phyloP scores from a whole-genome alignment of 495 filamentous ascomycete genomes.

The Penicillium canescens region DNA sequence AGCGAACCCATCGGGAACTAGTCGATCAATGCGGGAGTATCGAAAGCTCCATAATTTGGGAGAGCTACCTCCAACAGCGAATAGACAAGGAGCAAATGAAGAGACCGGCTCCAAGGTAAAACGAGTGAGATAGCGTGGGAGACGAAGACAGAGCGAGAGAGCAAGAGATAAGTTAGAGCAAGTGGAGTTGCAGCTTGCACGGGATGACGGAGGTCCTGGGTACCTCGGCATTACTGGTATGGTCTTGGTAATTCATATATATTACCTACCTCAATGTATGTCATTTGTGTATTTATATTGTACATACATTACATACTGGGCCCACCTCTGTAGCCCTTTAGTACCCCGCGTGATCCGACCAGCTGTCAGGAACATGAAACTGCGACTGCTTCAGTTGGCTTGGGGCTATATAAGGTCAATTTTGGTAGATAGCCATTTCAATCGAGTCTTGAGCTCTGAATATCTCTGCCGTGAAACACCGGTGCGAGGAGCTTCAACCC shows the following conservation, averaged over 20 bases:
- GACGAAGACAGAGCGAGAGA: conserved; percentile 2
- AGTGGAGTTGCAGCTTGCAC: conserved; percentile 28
- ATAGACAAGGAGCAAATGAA: conserved; percentile 13
- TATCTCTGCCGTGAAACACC: no score
- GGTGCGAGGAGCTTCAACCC: no score
- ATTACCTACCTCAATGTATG: neutral
- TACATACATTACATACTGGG: neutral
- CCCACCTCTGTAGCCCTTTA: neutral
- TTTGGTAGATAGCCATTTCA: no score
- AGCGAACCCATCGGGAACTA: conserved; percentile 64
- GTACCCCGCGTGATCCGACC: conserved; percentile 27
- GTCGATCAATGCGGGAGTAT: conserved; percentile 35
- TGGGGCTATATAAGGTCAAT: no score
- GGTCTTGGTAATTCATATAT: conserved; percentile 1
- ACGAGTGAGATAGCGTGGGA: conserved; percentile 3
- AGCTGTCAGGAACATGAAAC: conserved; percentile 26
- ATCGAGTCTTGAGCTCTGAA: no score
- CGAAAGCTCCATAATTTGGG: conserved; percentile 38
- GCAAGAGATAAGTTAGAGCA: conserved; percentile 16
- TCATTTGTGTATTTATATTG: neutral
- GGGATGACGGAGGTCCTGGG: conserved; percentile 22
- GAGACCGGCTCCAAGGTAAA: conserved; percentile 21
- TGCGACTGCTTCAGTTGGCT: neutral
- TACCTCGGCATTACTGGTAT: conserved; percentile 6
- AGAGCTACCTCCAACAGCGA: conserved; percentile 4